Conservation (phyloP, 768 basidiomycete species). For the Pleurotus giganteus region DNA sequence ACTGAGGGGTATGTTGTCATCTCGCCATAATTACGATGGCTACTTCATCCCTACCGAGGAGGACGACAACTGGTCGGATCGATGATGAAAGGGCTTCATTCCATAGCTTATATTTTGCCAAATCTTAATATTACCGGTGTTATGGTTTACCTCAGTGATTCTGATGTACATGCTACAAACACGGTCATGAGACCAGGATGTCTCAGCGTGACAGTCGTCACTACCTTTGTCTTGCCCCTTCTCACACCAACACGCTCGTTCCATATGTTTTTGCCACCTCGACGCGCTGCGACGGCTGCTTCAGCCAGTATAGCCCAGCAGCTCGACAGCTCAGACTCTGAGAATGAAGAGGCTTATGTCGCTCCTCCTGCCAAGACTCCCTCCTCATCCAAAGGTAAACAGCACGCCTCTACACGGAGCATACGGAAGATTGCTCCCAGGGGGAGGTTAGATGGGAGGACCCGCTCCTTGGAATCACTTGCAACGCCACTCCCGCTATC, state of each 20-base stretch:
- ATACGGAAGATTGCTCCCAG: not conserved
- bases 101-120: not conserved
- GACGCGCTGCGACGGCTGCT: constrained; percentile 6
- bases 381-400: not conserved
- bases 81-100: not conserved
- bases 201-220: not conserved
- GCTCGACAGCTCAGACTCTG: constrained; percentile 3
- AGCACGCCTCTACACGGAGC: not conserved
- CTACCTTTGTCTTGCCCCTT: not conserved
- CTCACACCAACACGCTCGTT: not conserved
- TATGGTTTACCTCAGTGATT: not conserved
- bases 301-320: not conserved
- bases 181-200: constrained; percentile 7
- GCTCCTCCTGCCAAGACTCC: not conserved
- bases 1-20: not conserved
- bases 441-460: not conserved
- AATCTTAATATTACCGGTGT: not conserved
- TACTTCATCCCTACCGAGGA: constrained; percentile 3
- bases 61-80: constrained; percentile 1
- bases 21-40: not conserved
- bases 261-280: not conserved
- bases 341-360: not conserved
- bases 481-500: not conserved
- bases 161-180: not conserved
- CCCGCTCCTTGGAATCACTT: not conserved